Evolutionary conservation across 306 rosid species (phyloP).

Genomic region (Quercus cerris): DNA sequence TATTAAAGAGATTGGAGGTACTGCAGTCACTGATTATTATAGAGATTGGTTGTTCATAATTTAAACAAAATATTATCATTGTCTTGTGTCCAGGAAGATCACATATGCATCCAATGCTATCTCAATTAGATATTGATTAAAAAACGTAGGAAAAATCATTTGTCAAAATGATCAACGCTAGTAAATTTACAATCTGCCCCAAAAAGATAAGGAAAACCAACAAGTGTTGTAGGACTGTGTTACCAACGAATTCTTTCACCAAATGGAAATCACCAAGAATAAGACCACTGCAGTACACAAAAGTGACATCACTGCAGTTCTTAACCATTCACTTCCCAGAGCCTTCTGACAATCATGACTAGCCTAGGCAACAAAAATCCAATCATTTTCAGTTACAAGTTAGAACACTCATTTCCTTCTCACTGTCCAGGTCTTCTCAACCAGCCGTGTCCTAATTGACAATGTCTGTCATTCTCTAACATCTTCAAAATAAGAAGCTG

Average conservation of each 20-base stretch:
- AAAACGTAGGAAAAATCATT: no score
- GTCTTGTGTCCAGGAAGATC: no score
- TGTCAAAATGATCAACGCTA: not conserved
- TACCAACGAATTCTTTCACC: not conserved
- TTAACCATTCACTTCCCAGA: not conserved
- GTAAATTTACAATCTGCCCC: not conserved
- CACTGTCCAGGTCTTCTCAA: not conserved
- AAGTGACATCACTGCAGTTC: not conserved
- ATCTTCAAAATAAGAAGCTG: conserved; percentile 52
- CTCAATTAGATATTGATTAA: no score
- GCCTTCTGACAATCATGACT: not conserved
- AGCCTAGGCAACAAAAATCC: not conserved
- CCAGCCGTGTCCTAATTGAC: not conserved
- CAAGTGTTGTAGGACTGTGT: not conserved
- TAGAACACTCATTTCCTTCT: not conserved
- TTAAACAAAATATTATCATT: no score
- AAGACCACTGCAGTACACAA: not conserved
- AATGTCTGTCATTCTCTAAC: conserved; percentile 18
- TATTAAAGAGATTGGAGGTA: no score
- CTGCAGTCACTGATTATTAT: no score
- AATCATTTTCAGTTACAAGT: not conserved
- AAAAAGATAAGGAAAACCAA: not conserved
- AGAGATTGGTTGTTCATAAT: no score
- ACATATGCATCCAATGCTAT: no score
- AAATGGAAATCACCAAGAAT: not conserved